These are phyloP conservation scores for Colletotrichum liaoningense DNA, from an alignment of 2,329 filamentous ascomycete species.

Conservation along the genomic window DNA sequence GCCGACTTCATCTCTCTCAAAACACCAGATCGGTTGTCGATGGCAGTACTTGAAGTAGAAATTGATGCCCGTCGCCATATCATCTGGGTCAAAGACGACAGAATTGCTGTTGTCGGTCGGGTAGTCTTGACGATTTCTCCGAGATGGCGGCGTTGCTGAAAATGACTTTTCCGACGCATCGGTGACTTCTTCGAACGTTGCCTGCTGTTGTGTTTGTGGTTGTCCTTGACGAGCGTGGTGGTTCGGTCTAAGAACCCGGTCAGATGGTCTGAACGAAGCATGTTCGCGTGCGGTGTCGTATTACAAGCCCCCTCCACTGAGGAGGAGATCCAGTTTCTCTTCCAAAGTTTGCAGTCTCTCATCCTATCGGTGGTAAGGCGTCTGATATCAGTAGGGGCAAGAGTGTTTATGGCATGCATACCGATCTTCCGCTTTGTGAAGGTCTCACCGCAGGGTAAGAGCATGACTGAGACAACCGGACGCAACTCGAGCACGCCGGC, in stretches of 20 bases:
- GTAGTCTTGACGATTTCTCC: constrained; percentile 37
- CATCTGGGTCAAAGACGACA: constrained; percentile 44
- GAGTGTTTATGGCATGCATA: constrained; percentile 42
- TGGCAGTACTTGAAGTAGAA: constrained; percentile 58
- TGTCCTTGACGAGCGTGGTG: constrained; percentile 42
- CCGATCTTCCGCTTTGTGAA: constrained; percentile 55
- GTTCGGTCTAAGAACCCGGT: constrained; percentile 45
- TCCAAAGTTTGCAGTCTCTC: constrained; percentile 62
- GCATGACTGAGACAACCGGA: constrained; percentile 59
- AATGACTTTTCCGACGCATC: constrained; percentile 48
- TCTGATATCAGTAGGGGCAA: not conserved
- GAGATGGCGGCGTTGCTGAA: constrained; percentile 44
- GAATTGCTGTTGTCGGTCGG: constrained; percentile 38
- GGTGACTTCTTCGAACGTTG: constrained; percentile 44
- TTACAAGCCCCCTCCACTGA: constrained; percentile 54
- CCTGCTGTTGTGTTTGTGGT: not conserved
- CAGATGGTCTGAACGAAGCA: constrained; percentile 39
- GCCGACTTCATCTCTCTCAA: constrained; percentile 53
- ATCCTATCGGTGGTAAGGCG: constrained; percentile 47
- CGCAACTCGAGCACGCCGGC: constrained; percentile 62
- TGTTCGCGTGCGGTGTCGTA: constrained; percentile 31
- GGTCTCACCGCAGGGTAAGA: constrained; percentile 54
- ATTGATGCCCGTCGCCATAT: constrained; percentile 48
- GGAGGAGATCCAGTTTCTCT: constrained; percentile 62
- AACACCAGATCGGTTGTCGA: constrained; percentile 58